These are phyloP conservation scores for Lolium rigidum DNA, from an alignment of 176 grass and related monocot genomes.

Conservation along the genomic window DNA sequence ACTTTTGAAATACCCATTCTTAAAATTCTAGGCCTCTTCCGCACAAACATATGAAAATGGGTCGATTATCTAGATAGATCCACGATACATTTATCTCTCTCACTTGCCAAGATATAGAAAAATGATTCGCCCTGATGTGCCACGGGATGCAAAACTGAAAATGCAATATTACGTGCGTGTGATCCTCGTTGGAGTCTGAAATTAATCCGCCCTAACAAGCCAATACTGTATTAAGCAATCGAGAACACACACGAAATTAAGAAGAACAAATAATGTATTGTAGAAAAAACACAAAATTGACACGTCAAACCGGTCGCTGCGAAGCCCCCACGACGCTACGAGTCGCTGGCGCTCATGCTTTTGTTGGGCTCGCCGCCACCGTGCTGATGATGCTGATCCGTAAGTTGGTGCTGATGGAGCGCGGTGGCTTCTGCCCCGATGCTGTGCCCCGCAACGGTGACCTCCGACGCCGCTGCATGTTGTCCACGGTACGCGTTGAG, in stretches of 20 bases:
- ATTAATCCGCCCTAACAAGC: no score
- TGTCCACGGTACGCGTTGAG: constrained; percentile 69
- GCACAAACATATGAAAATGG: no score
- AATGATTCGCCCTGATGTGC: no score
- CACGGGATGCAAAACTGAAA: no score
- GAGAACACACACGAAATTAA: constrained; percentile 39
- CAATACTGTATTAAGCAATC: neutral
- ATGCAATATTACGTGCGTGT: no score
- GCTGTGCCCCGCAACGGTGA: constrained; percentile 37
- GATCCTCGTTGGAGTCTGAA: no score
- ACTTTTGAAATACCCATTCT: no score
- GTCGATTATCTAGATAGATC: no score
- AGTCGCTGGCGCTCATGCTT: constrained; percentile 79
- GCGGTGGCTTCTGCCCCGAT: constrained; percentile 35
- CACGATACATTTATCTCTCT: no score
- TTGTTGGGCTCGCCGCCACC: constrained; percentile 57
- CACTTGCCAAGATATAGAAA: no score
- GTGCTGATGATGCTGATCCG: constrained; percentile 33
- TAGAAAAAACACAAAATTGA: constrained; percentile 3
- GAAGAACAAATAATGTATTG: constrained; percentile 27
- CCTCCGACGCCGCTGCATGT: constrained; percentile 42
- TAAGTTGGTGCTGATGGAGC: neutral
- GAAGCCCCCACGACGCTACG: constrained; percentile 47
- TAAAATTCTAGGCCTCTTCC: no score
- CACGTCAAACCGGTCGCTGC: constrained; percentile 5